Base-by-base conservation (phyloP, 2,329 filamentous ascomycete genomes). In the Paraconiothyrium sp. region DNA sequence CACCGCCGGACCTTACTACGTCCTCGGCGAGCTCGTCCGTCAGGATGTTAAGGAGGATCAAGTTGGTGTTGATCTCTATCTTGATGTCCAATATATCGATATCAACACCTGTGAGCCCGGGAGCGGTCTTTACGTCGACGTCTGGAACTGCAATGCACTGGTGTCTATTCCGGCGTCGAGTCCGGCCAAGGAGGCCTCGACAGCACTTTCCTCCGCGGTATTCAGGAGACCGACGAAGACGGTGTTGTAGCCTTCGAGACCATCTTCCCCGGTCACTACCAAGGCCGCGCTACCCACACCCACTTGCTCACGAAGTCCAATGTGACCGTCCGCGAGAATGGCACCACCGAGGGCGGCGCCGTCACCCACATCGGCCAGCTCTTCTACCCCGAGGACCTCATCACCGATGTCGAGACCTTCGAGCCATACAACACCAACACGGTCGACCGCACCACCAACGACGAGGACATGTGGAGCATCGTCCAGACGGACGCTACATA, bases 41-140 rank as follows among this genome's bases (percentile, higher is more conserved):
- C 67, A 77, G 32, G 75, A 86, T 62, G 71, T 86, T 34, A 78
- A 74, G 9, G 82, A 85, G 57, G 75, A 76, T 22, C 77, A 85
- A 67, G 61, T 61, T 2, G 85, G 84, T 48, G 75, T 87, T 27
- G 77, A 79, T 41, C 72, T 85, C 43, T 78, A 80, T 9, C 71
- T 85, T 20, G 84, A 85, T 66, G 78, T 84, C 58, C 84, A 86
- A 69, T 77, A 85, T 49, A 77, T 86, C 47, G 84, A 87, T 63
- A 77, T 84, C 37, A 74, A 78, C 24, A 86, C 84, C 11, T 86
- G 84, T 74, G 72, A 84, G 68, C 81, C 82, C 10, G 78, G 86
- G 1, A 72, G 80, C 2, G 72, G 81, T 49, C 75, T 82, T 16
- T 83, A 78, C 52, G 69, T 86, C 32, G 84, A 87, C 61, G 81